These are phyloP conservation scores for Lactifluus hygrophoroides DNA, from an alignment of 768 basidiomycete genomes.

Conservation along the genomic window DNA sequence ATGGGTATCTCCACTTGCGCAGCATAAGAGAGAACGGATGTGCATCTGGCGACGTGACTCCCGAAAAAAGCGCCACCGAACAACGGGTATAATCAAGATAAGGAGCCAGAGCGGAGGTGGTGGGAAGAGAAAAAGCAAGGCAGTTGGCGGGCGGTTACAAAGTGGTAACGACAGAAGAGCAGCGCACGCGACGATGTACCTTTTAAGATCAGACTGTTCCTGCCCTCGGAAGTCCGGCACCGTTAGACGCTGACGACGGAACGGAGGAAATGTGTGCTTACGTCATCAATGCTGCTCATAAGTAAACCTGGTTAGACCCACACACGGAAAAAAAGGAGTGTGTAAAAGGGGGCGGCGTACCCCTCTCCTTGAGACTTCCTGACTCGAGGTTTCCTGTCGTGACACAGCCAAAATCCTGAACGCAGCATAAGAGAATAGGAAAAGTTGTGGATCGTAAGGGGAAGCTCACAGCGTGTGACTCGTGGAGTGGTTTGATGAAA, in stretches of 20 bases:
- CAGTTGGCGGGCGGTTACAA: not conserved
- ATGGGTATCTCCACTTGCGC: slow-evolving; percentile 7
- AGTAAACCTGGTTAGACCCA: not conserved
- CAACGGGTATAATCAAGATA: not conserved
- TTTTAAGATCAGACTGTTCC: slow-evolving; percentile 19
- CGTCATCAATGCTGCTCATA: slow-evolving; percentile 2
- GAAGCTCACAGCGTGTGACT: slow-evolving; percentile 14
- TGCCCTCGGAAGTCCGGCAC: slow-evolving; percentile 12
- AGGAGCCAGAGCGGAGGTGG: slow-evolving; percentile 11
- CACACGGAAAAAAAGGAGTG: not conserved
- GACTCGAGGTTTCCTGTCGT: slow-evolving; percentile 2
- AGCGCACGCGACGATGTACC: slow-evolving; percentile 15
- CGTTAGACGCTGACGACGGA: not conserved
- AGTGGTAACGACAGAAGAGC: not conserved
- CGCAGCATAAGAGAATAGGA: not conserved
- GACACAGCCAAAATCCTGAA: not conserved
- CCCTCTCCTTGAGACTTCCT: slow-evolving; percentile 13
- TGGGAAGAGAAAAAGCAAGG: slow-evolving; percentile 5
- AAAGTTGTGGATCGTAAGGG: slow-evolving; percentile 1
- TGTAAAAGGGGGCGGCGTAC: slow-evolving; percentile 21
- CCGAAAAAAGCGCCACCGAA: slow-evolving; percentile 2
- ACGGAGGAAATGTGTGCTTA: not conserved
- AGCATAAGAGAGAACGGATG: slow-evolving; percentile 16
- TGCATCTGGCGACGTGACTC: slow-evolving; percentile 14
- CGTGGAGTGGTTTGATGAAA: not conserved